phyloP scores from a whole-genome alignment of 2,329 filamentous ascomycete genomes.

The Penicillium glabrum region DNA sequence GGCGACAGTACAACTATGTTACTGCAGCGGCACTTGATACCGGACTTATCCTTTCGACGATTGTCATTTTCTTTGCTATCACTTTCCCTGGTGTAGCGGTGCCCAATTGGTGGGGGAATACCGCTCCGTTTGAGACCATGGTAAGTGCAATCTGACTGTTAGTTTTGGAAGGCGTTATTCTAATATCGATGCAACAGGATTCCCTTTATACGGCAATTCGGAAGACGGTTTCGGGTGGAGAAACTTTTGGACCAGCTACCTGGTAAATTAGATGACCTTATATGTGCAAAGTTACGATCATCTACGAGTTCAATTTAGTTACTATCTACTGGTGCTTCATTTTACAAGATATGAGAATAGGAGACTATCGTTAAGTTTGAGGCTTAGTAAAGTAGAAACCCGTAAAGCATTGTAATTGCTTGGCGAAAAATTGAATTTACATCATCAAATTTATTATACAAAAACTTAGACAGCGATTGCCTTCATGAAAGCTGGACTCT shows the following conservation, averaged over 20 bases:
- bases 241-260: slow-evolving; percentile 14
- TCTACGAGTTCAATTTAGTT: neutral
- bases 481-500: slow-evolving; percentile 31
- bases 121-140: slow-evolving; percentile 25
- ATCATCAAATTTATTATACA: neutral
- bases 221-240: slow-evolving; percentile 14
- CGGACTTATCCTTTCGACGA: slow-evolving; percentile 62
- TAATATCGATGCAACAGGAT: slow-evolving; percentile 3
- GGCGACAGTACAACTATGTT: slow-evolving; percentile 43
- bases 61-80: slow-evolving; percentile 67
- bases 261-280: slow-evolving; percentile 4
- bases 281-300: neutral
- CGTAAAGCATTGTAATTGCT: no score
- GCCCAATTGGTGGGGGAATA: slow-evolving; percentile 61
- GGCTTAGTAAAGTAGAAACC: neutral
- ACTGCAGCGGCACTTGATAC: slow-evolving; percentile 41
- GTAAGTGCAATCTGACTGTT: slow-evolving; percentile 8
- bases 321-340: no score
- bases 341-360: no score
- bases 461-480: slow-evolving; percentile 17
- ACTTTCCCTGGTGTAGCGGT: slow-evolving; percentile 56
- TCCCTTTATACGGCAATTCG: slow-evolving; percentile 12
- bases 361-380: no score
- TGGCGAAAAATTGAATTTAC: neutral
- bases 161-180: neutral